These are phyloP conservation scores for Ophiostoma sp. DNA, from an alignment of 2,329 filamentous ascomycete genomes.

Conservation along the genomic window DNA sequence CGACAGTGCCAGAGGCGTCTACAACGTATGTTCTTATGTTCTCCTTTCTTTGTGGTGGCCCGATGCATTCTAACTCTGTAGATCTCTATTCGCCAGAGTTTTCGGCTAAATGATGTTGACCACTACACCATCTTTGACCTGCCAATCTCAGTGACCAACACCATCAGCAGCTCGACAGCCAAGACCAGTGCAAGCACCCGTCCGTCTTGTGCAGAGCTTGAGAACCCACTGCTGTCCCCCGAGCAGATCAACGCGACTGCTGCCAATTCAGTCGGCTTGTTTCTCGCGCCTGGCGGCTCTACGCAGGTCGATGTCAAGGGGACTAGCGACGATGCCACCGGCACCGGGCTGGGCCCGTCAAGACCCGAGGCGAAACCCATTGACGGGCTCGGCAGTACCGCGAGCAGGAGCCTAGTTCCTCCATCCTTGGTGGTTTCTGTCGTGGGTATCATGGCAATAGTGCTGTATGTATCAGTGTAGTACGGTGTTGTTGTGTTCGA, in stretches of 20 bases:
- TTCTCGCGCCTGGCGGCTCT: constrained; percentile 49
- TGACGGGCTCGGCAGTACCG: constrained; percentile 21
- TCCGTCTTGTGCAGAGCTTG: constrained; percentile 43
- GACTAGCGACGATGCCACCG: constrained; percentile 22
- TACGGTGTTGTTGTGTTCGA: no score
- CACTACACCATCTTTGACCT: constrained; percentile 67
- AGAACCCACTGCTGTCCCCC: constrained; percentile 45
- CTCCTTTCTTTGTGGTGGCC: no score
- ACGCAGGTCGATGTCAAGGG: constrained; percentile 39
- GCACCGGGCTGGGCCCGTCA: constrained; percentile 22
- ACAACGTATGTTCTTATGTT: constrained; percentile 43
- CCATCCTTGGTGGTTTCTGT: neutral
- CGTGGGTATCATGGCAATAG: neutral
- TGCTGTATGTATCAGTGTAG: neutral
- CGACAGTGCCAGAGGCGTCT: constrained; percentile 44
- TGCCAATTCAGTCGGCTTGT: constrained; percentile 42
- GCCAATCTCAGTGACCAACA: constrained; percentile 63
- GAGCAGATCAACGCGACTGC: constrained; percentile 40
- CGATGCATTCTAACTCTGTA: no score
- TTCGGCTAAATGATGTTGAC: constrained; percentile 57
- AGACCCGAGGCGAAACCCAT: constrained; percentile 30
- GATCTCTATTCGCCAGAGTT: constrained; percentile 66
- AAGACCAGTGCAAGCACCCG: constrained; percentile 36
- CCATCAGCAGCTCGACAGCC: constrained; percentile 41
- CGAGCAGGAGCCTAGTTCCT: neutral